Evolutionary conservation across 2,329 filamentous ascomycete species (phyloP).

Genomic region (Epichloe amarillans): DNA sequence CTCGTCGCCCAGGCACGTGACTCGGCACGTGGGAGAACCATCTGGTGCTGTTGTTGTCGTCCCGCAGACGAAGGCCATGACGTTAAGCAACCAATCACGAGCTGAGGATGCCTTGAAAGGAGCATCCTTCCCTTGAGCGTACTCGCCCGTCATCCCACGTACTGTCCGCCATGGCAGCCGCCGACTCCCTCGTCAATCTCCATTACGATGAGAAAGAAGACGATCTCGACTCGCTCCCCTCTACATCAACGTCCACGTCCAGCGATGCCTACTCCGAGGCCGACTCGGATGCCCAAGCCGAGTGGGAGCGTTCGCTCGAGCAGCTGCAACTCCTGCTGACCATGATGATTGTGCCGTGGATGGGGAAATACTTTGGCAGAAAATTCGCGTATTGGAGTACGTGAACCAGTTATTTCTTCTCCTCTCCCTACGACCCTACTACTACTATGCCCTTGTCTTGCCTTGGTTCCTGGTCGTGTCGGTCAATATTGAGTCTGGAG

Average conservation of each 20-base stretch:
- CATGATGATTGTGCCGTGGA: constrained; percentile 87
- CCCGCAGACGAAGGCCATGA: neutral
- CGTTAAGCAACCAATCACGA: neutral
- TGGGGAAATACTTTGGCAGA: constrained; percentile 88
- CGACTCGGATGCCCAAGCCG: constrained; percentile 75
- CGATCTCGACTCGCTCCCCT: constrained; percentile 52
- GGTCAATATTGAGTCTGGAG: neutral
- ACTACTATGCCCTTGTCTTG: neutral
- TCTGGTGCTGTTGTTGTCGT: neutral
- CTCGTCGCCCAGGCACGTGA: neutral
- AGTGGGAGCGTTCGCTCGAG: constrained; percentile 90
- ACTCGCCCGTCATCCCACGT: neutral
- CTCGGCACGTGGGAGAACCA: neutral
- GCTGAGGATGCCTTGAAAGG: neutral
- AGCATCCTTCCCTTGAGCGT: neutral
- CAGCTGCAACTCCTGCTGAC: constrained; percentile 86
- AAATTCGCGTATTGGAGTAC: constrained; percentile 94
- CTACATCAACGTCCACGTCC: constrained; percentile 27
- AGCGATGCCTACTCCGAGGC: constrained; percentile 44
- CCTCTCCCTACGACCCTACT: neutral
- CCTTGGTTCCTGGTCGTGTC: neutral
- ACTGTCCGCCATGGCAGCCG: constrained; percentile 16
- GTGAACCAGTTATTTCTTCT: neutral
- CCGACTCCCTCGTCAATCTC: constrained; percentile 38
- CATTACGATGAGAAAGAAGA: constrained; percentile 37